Evolutionary conservation across 352 stramenopile genomes (phyloP).

Genomic region (Pythium plurisporium): DNA sequence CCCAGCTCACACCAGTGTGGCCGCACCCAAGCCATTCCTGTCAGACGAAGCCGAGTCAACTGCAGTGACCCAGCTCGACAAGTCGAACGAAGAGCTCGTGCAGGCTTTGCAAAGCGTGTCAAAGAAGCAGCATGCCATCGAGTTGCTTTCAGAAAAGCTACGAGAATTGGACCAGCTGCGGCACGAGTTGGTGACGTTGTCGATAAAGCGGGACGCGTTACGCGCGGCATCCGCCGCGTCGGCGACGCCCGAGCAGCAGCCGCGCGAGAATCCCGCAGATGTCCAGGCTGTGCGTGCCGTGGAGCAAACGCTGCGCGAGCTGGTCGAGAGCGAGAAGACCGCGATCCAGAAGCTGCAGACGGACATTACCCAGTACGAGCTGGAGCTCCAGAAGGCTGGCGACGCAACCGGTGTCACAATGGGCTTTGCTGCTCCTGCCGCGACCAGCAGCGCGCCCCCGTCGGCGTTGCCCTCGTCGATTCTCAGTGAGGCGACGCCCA

Average conservation of each 20-base stretch:
- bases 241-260: slow-evolving; percentile 3
- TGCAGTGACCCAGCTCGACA: slow-evolving; percentile 46
- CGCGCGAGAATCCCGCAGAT: slow-evolving; percentile 21
- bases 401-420: not conserved
- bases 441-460: not conserved
- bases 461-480: not conserved
- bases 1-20: not conserved
- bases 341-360: slow-evolving; percentile 45
- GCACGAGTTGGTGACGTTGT: slow-evolving; percentile 58
- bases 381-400: slow-evolving; percentile 37
- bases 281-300: slow-evolving; percentile 34
- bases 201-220: slow-evolving; percentile 64
- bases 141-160: slow-evolving; percentile 57
- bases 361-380: slow-evolving; percentile 48
- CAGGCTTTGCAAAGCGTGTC: slow-evolving; percentile 43
- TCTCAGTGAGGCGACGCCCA: not conserved
- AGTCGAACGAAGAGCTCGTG: slow-evolving; percentile 47
- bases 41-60: slow-evolving; percentile 47
- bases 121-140: slow-evolving; percentile 57
- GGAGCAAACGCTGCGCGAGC: slow-evolving; percentile 41
- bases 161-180: slow-evolving; percentile 69
- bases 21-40: slow-evolving; percentile 47
- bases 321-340: slow-evolving; percentile 58
- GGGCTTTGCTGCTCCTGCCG: not conserved
- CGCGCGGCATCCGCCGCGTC: slow-evolving; percentile 23